A percentile compares a stretch with the other conserved stretches of the same genome.
Conservation (phyloP, 352 stramenopile species). For the Phytophthora boehmeriae region DNA sequence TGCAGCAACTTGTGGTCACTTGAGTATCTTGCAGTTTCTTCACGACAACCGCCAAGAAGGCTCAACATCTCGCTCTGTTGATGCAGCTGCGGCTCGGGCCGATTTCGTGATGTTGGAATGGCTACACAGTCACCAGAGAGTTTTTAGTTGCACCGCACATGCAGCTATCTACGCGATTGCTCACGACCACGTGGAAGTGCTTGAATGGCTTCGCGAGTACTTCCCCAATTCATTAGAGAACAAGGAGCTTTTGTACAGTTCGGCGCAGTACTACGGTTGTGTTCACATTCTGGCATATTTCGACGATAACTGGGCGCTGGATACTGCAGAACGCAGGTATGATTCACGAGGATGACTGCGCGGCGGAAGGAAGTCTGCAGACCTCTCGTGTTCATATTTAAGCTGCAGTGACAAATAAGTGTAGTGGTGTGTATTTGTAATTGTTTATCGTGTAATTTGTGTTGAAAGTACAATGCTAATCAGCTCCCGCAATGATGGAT, state of each 20-base stretch:
- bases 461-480: constrained; percentile 5
- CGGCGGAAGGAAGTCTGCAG: no score
- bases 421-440: neutral
- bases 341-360: constrained; percentile 11
- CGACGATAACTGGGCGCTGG: constrained; percentile 12
- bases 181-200: constrained; percentile 31
- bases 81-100: constrained; percentile 12
- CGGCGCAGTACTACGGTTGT: constrained; percentile 25
- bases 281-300: constrained; percentile 26
- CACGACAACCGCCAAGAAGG: constrained; percentile 22
- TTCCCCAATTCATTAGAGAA: constrained; percentile 11
- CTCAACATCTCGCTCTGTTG: constrained; percentile 20
- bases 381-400: no score
- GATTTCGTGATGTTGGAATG: constrained; percentile 31
- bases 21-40: constrained; percentile 31
- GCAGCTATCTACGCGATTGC: constrained; percentile 26
- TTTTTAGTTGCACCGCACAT: constrained; percentile 12
- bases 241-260: constrained; percentile 11
- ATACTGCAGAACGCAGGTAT: constrained; percentile 1
- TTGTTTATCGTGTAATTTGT: neutral
- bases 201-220: constrained; percentile 29
- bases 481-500: constrained; percentile 10
- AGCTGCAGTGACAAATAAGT: no score
- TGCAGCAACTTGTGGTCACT: constrained; percentile 26
- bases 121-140: constrained; percentile 12